Evolutionary conservation across 768 basidiomycete species (phyloP).

Genomic region (Boletus rex-veris): DNA sequence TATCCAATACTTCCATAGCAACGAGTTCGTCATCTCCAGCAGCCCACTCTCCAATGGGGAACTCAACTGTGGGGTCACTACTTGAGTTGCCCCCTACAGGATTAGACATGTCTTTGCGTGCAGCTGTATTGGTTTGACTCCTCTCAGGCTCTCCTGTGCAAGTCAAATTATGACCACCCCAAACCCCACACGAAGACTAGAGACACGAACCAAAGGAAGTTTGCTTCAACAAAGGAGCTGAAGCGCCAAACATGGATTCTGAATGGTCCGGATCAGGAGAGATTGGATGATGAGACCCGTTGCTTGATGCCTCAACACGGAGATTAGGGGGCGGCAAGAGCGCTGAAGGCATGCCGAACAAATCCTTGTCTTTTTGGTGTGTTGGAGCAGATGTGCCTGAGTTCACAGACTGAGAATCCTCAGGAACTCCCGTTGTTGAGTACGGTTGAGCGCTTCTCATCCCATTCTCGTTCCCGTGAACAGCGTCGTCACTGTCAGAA

Average conservation of each 20-base stretch:
- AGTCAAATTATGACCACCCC: background rate
- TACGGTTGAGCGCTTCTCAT: background rate
- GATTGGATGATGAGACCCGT: background rate
- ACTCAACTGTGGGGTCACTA: conserved; percentile 1
- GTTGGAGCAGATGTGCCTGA: background rate
- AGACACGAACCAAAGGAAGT: conserved; percentile 12
- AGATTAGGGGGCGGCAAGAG: conserved; percentile 13
- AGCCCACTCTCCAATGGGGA: conserved; percentile 56
- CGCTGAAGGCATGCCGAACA: conserved; percentile 27
- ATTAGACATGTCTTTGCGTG: background rate
- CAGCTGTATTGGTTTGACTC: background rate
- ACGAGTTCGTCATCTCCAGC: conserved; percentile 69
- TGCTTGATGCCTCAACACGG: background rate
- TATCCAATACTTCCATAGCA: conserved; percentile 30
- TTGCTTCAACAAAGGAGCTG: conserved; percentile 15
- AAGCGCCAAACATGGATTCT: conserved; percentile 17
- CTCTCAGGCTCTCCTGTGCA: conserved; percentile 1
- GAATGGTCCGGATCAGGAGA: background rate
- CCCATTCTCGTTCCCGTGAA: background rate
- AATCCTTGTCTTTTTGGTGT: background rate
- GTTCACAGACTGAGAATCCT: background rate
- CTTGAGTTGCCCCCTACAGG: background rate
- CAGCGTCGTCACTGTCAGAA: conserved; percentile 50
- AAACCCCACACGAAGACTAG: background rate
- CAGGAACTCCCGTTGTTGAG: background rate